Evolutionary conservation across 2,329 filamentous ascomycete species (phyloP).

Genomic region (Colletotrichum sidae): DNA sequence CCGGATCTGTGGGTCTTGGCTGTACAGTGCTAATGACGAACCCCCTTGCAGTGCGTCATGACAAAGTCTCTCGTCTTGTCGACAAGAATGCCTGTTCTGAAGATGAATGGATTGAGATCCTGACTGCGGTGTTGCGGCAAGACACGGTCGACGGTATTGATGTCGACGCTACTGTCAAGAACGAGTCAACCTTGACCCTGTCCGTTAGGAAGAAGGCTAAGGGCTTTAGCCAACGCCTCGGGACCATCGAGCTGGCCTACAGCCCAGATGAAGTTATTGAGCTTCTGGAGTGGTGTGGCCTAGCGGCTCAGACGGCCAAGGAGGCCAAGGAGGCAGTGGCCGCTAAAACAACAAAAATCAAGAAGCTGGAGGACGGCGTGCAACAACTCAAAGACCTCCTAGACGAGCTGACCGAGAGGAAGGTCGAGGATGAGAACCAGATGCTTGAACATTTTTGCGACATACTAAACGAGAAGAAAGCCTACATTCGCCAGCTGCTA

Average conservation of each 20-base stretch:
- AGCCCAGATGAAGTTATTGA: constrained; percentile 70
- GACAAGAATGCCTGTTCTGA: constrained; percentile 66
- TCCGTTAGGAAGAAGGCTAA: constrained; percentile 73
- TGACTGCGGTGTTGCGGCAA: constrained; percentile 68
- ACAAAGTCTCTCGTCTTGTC: constrained; percentile 63
- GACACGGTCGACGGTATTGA: constrained; percentile 66
- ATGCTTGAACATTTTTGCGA: constrained; percentile 77
- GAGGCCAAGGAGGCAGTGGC: constrained; percentile 57
- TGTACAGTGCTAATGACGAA: constrained; percentile 21
- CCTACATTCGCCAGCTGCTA: constrained; percentile 81
- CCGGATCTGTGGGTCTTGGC: constrained; percentile 32
- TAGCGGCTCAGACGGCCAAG: constrained; percentile 62
- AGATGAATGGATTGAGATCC: constrained; percentile 74
- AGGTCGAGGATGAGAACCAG: constrained; percentile 73
- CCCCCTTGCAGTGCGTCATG: constrained; percentile 52
- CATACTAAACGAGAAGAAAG: constrained; percentile 82
- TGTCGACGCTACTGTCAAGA: constrained; percentile 67
- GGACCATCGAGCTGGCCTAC: constrained; percentile 68
- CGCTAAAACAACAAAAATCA: constrained; percentile 53
- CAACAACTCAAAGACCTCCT: constrained; percentile 71
- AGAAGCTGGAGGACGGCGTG: constrained; percentile 66
- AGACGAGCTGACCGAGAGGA: constrained; percentile 73
- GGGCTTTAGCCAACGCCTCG: constrained; percentile 81
- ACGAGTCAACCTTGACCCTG: constrained; percentile 66
- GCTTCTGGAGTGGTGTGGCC: constrained; percentile 77